Evolutionary conservation across 139 green algal genomes (phyloP), one percentile per base, ranked within the genome.

Genomic region (Coelastrella sp.): DNA sequence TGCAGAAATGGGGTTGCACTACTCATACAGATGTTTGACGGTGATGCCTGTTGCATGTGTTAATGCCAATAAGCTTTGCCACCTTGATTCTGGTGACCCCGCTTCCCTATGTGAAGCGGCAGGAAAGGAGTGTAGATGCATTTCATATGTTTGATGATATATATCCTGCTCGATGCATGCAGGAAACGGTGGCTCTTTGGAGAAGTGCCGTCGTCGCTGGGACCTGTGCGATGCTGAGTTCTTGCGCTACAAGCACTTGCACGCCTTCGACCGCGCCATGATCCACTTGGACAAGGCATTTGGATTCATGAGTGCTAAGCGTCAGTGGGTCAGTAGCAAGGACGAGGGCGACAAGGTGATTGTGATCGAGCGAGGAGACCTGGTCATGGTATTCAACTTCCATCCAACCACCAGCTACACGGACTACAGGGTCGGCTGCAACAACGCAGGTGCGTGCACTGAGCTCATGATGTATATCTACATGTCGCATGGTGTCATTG

Each of bases 311-410:
- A 86, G 74, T 48, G 89, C 94, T 5, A 82, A 88, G 0, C 97
- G 99, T 91, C 77, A 91, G 69, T 99, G 90, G 77, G 81, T 97
- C 3, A 93, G 83, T 57, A 87, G 92, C 74, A 95, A 96, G 45
- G 72, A 60, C 77, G 95, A 98, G 89, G 89, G 87, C 23, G 97
- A 99, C 94, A 99, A 99, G 93, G 23, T 99, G 41, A 93, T 99
- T 23, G 95, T 99, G 45, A 92, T 94, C 59, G 97, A 99, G 94
- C 90, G 95, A 8, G 96, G 97, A 25, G 97, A 99, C 87, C 92
- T 99, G 37, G 91, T 99, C 34, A 97, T 99, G 78, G 96, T 99
- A 13, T 99, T 99, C 94, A 99, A 99, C 94, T 99, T 98, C 92
- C 96, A 99, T 92, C 97, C 94, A 57, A 91, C 81, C 41, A 92